Conservation (phyloP, 2,329 filamentous ascomycete species). For the Pestalotiopsis sp. region DNA sequence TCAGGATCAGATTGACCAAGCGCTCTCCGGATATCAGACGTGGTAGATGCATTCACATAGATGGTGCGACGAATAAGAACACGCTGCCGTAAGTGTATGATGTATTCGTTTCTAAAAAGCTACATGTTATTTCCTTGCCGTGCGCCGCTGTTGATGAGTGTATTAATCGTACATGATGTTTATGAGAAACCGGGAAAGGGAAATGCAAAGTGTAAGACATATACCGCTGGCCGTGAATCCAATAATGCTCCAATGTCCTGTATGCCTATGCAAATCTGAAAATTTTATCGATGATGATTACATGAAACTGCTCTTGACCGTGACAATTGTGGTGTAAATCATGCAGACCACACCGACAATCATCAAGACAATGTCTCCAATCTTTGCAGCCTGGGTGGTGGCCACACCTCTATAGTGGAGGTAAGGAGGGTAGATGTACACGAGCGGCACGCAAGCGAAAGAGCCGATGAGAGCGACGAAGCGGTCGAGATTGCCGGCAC, state of each 20-base stretch:
- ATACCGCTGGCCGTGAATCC: neutral
- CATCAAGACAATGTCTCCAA: constrained; percentile 65
- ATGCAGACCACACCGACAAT: constrained; percentile 66
- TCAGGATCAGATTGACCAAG: neutral
- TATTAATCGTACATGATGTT: neutral
- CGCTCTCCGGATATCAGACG: neutral
- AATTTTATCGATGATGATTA: neutral
- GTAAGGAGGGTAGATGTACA: constrained; percentile 76
- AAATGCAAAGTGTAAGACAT: neutral
- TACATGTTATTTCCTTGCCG: constrained; percentile 18
- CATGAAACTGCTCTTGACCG: constrained; percentile 48
- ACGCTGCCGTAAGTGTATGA: neutral
- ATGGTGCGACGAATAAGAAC: too few relatives aligned
- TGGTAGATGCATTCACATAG: neutral
- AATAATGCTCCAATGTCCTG: neutral
- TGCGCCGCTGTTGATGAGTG: constrained; percentile 13
- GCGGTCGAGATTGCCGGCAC: constrained; percentile 71
- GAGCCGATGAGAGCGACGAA: constrained; percentile 76
- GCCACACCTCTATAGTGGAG: constrained; percentile 72
- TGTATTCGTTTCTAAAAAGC: neutral
- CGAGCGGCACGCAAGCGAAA: constrained; percentile 74
- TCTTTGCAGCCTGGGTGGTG: constrained; percentile 55
- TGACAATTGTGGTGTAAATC: constrained; percentile 72
- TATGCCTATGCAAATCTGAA: neutral
- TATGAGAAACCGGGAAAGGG: neutral